These are phyloP conservation scores for Castanea mollissima DNA, from an alignment of 306 rosid species.

Conservation along the genomic window DNA sequence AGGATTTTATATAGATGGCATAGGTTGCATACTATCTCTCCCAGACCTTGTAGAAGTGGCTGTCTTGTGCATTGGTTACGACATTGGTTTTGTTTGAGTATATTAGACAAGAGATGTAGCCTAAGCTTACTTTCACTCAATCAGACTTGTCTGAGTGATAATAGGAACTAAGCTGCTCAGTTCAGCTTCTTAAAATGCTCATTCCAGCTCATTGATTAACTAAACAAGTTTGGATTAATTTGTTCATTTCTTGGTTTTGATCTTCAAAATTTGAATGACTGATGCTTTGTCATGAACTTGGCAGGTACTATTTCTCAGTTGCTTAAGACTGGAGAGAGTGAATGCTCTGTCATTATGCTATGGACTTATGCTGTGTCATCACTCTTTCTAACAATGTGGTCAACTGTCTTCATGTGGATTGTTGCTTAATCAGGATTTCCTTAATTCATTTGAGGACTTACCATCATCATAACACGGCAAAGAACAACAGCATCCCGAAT, in stretches of 20 bases:
- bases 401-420: not conserved
- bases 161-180: too few relatives aligned
- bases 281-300: not conserved
- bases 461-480: not conserved
- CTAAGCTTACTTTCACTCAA: too few relatives aligned
- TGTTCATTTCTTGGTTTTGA: not conserved
- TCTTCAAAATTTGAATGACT: not conserved
- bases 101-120: too few relatives aligned
- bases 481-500: not conserved
- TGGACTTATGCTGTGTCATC: constrained; percentile 12
- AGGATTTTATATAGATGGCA: too few relatives aligned
- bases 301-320: constrained; percentile 9
- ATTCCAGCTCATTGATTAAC: too few relatives aligned
- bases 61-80: too few relatives aligned
- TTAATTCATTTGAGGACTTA: not conserved
- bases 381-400: not conserved
- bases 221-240: too few relatives aligned
- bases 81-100: too few relatives aligned
- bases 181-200: too few relatives aligned
- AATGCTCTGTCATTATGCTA: constrained; percentile 3
- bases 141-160: too few relatives aligned
- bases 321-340: not conserved
- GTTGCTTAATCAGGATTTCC: not conserved
- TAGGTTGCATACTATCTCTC: too few relatives aligned
- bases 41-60: too few relatives aligned